Percentiles rank a stretch among this genome's conserved stretches.
phyloP scores from a whole-genome alignment of 139 green algal species.

The Dunaliella primolecta region DNA sequence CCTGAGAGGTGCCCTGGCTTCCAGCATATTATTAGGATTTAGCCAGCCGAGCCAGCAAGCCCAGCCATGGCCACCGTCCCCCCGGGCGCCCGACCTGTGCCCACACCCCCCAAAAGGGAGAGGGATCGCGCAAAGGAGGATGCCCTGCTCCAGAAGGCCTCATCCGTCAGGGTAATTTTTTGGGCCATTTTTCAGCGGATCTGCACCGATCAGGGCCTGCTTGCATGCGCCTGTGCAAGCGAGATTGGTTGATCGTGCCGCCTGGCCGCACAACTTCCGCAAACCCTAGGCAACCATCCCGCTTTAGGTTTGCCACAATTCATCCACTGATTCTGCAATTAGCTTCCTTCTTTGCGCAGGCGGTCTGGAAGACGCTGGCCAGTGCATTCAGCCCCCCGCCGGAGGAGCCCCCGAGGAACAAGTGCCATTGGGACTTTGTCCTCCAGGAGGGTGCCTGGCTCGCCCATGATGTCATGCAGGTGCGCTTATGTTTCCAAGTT shows the following conservation, averaged over 20 bases:
- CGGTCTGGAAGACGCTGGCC: constrained; percentile 26
- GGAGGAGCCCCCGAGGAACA: constrained; percentile 27
- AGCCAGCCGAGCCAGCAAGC: no score
- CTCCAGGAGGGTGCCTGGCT: constrained; percentile 39
- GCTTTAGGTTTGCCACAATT: no score
- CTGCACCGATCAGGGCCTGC: neutral
- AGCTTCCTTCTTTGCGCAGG: constrained; percentile 8
- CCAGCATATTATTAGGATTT: no score
- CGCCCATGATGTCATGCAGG: constrained; percentile 44
- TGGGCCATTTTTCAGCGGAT: neutral
- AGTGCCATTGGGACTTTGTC: constrained; percentile 45
- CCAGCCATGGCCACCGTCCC: neutral
- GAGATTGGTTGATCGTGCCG: neutral
- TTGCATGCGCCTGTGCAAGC: neutral
- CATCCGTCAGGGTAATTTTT: constrained; percentile 20
- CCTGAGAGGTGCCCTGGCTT: no score
- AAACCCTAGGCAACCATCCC: neutral
- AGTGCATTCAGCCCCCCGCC: constrained; percentile 24
- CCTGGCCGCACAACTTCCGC: neutral
- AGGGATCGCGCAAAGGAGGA: constrained; percentile 22
- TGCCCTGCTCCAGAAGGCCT: constrained; percentile 23
- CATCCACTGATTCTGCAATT: no score
- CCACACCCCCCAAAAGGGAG: no score
- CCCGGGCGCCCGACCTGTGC: neutral
- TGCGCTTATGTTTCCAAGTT: neutral